Evolutionary conservation across 2,329 filamentous ascomycete species (phyloP).

Genomic region (Verticillium tricorpus): DNA sequence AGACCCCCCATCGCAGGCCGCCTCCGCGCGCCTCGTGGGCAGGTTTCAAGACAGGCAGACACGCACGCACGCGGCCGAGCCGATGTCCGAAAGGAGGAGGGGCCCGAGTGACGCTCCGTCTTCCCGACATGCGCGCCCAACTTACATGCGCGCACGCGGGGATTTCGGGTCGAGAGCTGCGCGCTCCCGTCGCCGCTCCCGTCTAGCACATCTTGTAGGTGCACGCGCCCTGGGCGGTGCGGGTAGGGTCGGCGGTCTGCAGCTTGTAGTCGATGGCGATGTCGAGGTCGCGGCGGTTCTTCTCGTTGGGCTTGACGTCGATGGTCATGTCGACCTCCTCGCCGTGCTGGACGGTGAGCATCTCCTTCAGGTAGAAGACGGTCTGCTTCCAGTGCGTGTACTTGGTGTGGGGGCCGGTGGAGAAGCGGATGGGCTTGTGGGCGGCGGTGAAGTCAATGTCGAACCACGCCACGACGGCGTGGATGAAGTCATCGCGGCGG

Average conservation of each 20-base stretch:
- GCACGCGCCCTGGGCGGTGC: conserved; percentile 64
- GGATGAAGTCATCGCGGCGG: conserved; percentile 89
- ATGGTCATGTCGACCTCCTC: conserved; percentile 74
- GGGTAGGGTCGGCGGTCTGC: conserved; percentile 67
- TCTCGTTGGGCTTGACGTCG: conserved; percentile 81
- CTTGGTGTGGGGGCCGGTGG: conserved; percentile 94
- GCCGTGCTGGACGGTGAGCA: conserved; percentile 83
- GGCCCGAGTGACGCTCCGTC: too few species aligned
- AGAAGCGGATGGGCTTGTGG: conserved; percentile 97
- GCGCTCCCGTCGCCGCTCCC: background rate
- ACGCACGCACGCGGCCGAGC: background rate
- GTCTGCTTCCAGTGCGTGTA: conserved; percentile 99
- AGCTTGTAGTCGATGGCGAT: conserved; percentile 82
- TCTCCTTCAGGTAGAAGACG: conserved; percentile 93
- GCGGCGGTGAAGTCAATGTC: conserved; percentile 98
- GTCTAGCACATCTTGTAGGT: conserved; percentile 76
- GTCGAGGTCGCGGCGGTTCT: conserved; percentile 93
- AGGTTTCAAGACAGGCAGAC: background rate
- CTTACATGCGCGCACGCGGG: too few species aligned
- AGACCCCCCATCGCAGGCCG: background rate
- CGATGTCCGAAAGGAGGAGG: too few species aligned
- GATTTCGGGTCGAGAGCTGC: background rate
- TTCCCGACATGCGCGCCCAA: background rate
- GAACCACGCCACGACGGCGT: conserved; percentile 97
- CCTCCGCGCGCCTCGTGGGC: background rate